These are phyloP conservation scores for Vairimorpha apis DNA, from an alignment of 371 early-diverging fungal genomes.

Conservation along the genomic window DNA sequence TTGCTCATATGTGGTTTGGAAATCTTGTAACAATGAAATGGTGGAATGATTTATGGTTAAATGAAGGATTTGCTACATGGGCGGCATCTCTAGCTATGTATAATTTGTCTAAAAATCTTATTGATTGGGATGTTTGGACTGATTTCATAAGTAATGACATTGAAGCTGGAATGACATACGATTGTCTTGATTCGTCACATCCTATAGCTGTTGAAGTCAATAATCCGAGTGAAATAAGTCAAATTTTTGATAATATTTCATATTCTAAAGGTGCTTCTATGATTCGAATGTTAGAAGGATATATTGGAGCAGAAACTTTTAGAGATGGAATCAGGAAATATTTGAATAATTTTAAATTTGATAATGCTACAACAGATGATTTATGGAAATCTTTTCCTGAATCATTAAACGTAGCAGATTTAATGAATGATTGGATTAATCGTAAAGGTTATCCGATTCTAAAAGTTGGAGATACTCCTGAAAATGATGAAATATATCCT, in stretches of 20 bases:
- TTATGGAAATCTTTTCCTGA: conserved; percentile 72
- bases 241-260: conserved; percentile 71
- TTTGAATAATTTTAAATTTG: conserved; percentile 70
- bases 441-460: conserved; percentile 67
- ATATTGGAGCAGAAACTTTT: conserved; percentile 68
- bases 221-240: conserved; percentile 69
- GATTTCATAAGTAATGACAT: conserved; percentile 69
- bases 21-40: conserved; percentile 78
- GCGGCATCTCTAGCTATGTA: conserved; percentile 74
- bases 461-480: conserved; percentile 56
- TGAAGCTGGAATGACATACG: conserved; percentile 69
- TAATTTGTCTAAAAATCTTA: conserved; percentile 66
- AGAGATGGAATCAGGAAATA: conserved; percentile 70
- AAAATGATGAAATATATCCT: too few species aligned
- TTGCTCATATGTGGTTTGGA: conserved; percentile 91
- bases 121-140: conserved; percentile 60
- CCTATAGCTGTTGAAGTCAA: conserved; percentile 77
- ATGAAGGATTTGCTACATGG: conserved; percentile 91
- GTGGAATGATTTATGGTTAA: conserved; percentile 87
- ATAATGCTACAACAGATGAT: conserved; percentile 74
- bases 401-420: conserved; percentile 66
- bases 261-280: conserved; percentile 82
- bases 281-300: conserved; percentile 77
- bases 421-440: conserved; percentile 79
- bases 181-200: conserved; percentile 75